Percentiles rank a stretch among this genome's conserved stretches.
phyloP scores from a whole-genome alignment of 768 basidiomycete species.

The Suillus americanus region DNA sequence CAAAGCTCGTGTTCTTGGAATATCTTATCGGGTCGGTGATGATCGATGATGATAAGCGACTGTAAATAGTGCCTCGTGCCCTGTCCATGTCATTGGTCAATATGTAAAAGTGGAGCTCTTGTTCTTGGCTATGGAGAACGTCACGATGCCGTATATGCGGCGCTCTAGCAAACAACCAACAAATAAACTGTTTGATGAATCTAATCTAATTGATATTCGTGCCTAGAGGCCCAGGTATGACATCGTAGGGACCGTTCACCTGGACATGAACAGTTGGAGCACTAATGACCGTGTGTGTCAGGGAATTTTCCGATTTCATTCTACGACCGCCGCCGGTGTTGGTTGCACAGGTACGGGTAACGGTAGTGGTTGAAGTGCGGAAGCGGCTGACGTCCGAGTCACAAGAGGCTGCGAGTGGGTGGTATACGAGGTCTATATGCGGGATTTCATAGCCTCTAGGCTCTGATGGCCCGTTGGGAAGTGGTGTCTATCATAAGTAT shows the following conservation, averaged over 20 bases:
- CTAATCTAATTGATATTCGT: no score
- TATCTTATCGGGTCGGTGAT: neutral
- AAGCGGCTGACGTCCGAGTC: neutral
- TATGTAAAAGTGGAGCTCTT: neutral
- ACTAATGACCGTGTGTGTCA: neutral
- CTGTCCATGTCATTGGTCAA: neutral
- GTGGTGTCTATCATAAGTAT: neutral
- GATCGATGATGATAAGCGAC: no score
- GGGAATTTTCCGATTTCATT: neutral
- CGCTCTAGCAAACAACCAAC: no score
- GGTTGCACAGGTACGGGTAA: neutral
- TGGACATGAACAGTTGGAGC: neutral
- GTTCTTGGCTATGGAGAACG: neutral
- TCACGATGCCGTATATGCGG: no score
- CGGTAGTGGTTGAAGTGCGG: neutral
- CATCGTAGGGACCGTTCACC: neutral
- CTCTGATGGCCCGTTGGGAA: neutral
- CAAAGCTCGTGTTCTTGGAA: neutral
- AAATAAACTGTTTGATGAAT: no score
- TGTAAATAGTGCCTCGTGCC: neutral
- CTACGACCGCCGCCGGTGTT: neutral
- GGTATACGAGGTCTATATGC: neutral
- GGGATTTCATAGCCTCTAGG: neutral
- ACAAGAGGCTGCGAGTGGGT: no score
- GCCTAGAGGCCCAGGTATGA: neutral